Base-by-base conservation (phyloP, 768 basidiomycete species). In the Leccinum boreale region DNA sequence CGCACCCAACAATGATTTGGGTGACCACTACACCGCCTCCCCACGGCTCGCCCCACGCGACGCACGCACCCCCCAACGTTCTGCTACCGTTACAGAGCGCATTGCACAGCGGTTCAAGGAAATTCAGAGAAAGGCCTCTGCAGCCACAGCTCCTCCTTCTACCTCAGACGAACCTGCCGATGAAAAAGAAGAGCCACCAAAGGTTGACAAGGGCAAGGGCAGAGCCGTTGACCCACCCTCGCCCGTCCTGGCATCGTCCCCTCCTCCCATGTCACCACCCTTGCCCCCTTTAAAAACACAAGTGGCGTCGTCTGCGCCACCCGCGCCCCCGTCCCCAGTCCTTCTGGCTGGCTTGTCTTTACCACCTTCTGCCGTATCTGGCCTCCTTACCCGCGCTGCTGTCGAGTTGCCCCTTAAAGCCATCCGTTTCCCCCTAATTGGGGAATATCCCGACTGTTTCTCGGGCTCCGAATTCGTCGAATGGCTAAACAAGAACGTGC, bases 401-500 rank as follows among this genome's bases (percentile, higher is more conserved):
- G 74, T 77, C 1, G 87, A 92, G 63, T 75, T 94, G n/a, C 83
- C 82, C 17, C 76, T 92, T 29, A 81, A 85, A 33, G 74, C 88
- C 7, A 79, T 94, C 29, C 85, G 87, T 36, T 84, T 93, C 74
- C 87, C 92, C 1, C 74, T 94, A 14, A 67, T 94, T 11, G 92
- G 92, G 48, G 90, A 93, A 75, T 94, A 94, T 61, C 79, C 85
- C 28, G 88, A 92, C 57, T 87, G 89, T 58, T 95, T 96, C 73
- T 86, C 85, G 15, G 94, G 94, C 28, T 92, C 93, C 44, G 94
- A 96, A 62, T 87, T 97, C 61, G 89, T 88, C 9, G 79, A 81
- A 5, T 97, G 93, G 93, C 72, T 97, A 56, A 84, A 85, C 57
- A 82, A 81, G 57, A 86, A 90, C 61, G 85, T 95, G 3, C 82